A percentile compares a stretch with the other conserved stretches of the same genome.
These are phyloP conservation scores for Favolaschia claudopus DNA, from an alignment of 768 basidiomycete genomes.

Conservation along the genomic window DNA sequence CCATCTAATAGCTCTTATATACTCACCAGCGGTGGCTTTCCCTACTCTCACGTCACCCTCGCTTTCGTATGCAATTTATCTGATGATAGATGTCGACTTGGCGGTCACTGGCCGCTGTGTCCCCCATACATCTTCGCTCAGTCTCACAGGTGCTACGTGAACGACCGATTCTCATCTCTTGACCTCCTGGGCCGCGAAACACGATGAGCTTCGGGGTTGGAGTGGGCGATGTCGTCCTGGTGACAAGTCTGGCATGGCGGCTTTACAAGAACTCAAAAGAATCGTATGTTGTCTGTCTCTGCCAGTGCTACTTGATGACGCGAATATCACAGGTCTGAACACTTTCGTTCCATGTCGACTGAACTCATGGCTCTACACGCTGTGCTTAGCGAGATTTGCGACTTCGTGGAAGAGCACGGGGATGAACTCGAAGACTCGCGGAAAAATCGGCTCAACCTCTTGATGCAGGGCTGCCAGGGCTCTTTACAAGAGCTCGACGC, in stretches of 20 bases:
- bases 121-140: not conserved
- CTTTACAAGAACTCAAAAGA: constrained; percentile 22
- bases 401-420: constrained; percentile 15
- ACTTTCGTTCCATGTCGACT: constrained; percentile 7
- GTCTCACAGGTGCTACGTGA: no score
- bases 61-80: not conserved
- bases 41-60: not conserved
- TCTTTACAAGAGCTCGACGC: constrained; percentile 20
- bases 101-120: not conserved
- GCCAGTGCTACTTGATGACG: not conserved
- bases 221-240: constrained; percentile 15
- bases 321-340: constrained; percentile 1
- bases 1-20: no score
- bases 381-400: constrained; percentile 12
- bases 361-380: constrained; percentile 15
- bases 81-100: not conserved
- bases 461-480: constrained; percentile 8
- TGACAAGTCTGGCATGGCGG: constrained; percentile 10
- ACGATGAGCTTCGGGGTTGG: constrained; percentile 23
- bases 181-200: not conserved
- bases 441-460: constrained; percentile 7
- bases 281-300: not conserved
- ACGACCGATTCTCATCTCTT: no score
- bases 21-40: no score
- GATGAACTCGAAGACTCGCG: constrained; percentile 19